phyloP scores from a whole-genome alignment of 257 asterid species.

The Nicotiana paniculata region DNA sequence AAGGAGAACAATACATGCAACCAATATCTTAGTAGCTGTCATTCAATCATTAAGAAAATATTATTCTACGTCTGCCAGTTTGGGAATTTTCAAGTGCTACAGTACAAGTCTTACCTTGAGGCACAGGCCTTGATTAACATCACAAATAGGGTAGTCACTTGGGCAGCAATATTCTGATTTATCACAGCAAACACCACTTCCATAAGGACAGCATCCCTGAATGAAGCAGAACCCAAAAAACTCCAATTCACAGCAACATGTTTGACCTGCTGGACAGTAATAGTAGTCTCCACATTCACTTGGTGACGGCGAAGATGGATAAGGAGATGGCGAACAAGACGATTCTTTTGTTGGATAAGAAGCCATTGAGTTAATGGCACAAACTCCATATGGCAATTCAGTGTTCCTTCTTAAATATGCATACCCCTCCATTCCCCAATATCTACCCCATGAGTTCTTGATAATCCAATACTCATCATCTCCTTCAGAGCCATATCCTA shows the following conservation, averaged over 20 bases:
- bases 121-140: constrained; percentile 11
- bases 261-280: constrained; percentile 15
- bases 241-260: constrained; percentile 19
- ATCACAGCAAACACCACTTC: constrained; percentile 17
- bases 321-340: not conserved
- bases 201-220: constrained; percentile 14
- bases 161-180: constrained; percentile 20
- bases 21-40: not conserved
- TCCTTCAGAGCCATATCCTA: constrained; percentile 23
- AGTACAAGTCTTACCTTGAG: constrained; percentile 5
- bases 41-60: not conserved
- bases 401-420: constrained; percentile 15
- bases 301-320: constrained; percentile 1
- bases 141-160: constrained; percentile 21
- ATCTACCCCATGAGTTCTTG: constrained; percentile 27
- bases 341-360: constrained; percentile 22
- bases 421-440: constrained; percentile 27
- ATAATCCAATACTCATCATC: constrained; percentile 25
- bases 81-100: not conserved
- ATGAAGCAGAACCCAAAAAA: constrained; percentile 5
- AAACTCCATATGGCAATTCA: constrained; percentile 17
- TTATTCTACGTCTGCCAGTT: no score
- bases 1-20: not conserved
- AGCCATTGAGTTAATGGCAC: constrained; percentile 29
- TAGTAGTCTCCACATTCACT: constrained; percentile 10